Evolutionary conservation across 805 yeast genomes (phyloP).

Genomic region (Yarrowia alimentaria): DNA sequence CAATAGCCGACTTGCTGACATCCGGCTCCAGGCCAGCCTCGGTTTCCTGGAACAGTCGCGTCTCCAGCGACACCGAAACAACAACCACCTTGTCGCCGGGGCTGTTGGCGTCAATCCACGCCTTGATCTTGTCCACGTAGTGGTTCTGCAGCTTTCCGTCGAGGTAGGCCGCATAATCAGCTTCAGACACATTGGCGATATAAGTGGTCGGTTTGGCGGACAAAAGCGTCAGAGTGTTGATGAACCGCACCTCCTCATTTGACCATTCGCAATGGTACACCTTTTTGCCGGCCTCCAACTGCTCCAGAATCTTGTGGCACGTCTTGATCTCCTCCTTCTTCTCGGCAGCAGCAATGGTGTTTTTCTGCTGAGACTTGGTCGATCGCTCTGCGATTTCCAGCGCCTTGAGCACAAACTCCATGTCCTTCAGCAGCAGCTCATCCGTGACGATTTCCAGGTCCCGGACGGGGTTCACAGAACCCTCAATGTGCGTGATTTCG

Average conservation of each 20-base stretch:
- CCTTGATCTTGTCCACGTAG: constrained; percentile 49
- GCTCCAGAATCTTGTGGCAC: constrained; percentile 42
- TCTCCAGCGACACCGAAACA: no score
- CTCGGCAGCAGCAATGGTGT: constrained; percentile 39
- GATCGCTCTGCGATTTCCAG: constrained; percentile 53
- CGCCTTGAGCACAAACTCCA: constrained; percentile 59
- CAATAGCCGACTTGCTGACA: constrained; percentile 40
- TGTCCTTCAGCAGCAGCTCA: constrained; percentile 63
- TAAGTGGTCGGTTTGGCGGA: constrained; percentile 89
- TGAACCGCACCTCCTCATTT: constrained; percentile 59
- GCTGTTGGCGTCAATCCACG: constrained; percentile 67
- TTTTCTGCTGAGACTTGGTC: constrained; percentile 42
- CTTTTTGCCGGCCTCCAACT: constrained; percentile 63
- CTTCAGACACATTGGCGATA: constrained; percentile 67
- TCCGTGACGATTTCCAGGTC: constrained; percentile 64
- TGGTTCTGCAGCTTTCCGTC: constrained; percentile 46
- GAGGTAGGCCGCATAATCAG: constrained; percentile 52
- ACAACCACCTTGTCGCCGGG: no score
- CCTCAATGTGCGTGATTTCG: constrained; percentile 66
- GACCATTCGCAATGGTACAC: constrained; percentile 62
- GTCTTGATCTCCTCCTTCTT: constrained; percentile 43
- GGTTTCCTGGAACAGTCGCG: constrained; percentile 54
- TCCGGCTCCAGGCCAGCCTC: constrained; percentile 38
- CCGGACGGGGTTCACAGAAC: constrained; percentile 60
- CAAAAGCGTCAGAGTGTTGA: constrained; percentile 68